phyloP scores from a whole-genome alignment of 805 yeast genomes.

The Ogataea paradorogensis region DNA sequence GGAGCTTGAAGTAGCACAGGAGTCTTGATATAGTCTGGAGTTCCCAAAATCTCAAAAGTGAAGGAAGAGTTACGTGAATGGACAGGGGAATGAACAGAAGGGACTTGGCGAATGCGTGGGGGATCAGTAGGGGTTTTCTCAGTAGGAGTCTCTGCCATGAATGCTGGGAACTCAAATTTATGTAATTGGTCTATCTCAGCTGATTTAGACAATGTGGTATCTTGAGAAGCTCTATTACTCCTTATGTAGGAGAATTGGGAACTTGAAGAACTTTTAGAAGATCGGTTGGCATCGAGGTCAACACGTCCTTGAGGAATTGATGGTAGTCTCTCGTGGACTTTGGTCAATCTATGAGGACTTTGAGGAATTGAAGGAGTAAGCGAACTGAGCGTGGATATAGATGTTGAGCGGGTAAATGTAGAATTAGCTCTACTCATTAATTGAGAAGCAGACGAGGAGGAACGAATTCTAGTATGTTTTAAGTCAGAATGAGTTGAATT shows the following conservation, averaged over 20 bases:
- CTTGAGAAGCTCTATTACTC: constrained; percentile 7
- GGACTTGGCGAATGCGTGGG: constrained; percentile 21
- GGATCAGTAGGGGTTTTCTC: constrained; percentile 4
- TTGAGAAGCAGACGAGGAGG: constrained; percentile 21
- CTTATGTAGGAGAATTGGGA: constrained; percentile 12
- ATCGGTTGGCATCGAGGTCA: constrained; percentile 6
- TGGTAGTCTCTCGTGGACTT: constrained; percentile 17
- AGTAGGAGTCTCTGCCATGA: not conserved
- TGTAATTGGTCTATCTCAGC: constrained; percentile 15
- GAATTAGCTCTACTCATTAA: constrained; percentile 24
- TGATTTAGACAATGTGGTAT: constrained; percentile 6
- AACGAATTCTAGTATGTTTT: constrained; percentile 17
- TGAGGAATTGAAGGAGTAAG: constrained; percentile 14
- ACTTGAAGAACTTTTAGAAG: constrained; percentile 7
- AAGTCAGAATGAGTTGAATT: not conserved
- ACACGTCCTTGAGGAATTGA: constrained; percentile 24
- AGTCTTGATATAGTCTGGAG: constrained; percentile 16
- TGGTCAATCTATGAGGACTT: constrained; percentile 1
- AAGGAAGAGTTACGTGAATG: constrained; percentile 29
- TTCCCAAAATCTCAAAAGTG: constrained; percentile 23
- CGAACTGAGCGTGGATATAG: constrained; percentile 27
- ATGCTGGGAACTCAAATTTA: constrained; percentile 19
- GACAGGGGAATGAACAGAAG: constrained; percentile 23
- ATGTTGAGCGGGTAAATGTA: constrained; percentile 31
- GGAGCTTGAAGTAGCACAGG: not conserved